Evolutionary conservation across 352 stramenopile species (phyloP).

Genomic region (Globisporangium recalcitrans): DNA sequence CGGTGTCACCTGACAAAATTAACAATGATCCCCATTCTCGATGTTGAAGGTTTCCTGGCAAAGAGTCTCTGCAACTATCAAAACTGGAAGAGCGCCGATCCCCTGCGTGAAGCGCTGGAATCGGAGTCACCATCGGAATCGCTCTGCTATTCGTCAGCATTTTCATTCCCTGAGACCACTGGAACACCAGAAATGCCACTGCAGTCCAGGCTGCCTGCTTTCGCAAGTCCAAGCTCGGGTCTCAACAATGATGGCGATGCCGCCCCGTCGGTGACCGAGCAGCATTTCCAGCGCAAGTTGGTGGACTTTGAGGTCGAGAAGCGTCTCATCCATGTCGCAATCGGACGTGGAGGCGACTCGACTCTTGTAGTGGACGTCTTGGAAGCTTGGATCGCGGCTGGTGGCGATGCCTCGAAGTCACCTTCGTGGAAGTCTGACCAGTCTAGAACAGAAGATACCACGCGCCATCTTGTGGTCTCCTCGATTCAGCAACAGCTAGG

Average conservation of each 20-base stretch:
- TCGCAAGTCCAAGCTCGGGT: neutral
- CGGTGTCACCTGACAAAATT: too few species aligned
- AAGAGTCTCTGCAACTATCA: conserved; percentile 31
- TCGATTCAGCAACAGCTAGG: neutral
- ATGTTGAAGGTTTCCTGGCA: conserved; percentile 32
- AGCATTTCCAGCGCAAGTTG: neutral
- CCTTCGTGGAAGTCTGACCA: neutral
- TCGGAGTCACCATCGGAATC: neutral
- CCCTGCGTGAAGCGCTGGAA: conserved; percentile 2
- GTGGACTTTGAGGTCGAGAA: neutral
- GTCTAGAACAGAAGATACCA: neutral
- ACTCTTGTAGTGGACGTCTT: conserved; percentile 4
- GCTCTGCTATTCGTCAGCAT: conserved; percentile 37
- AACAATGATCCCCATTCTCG: too few species aligned
- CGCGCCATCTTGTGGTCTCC: neutral
- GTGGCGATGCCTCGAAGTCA: neutral
- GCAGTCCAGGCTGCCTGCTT: neutral
- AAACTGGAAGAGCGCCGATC: conserved; percentile 19
- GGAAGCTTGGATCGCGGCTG: conserved; percentile 9
- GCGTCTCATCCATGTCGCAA: conserved; percentile 9
- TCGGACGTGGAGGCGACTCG: neutral
- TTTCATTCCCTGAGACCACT: conserved; percentile 15
- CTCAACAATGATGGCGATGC: neutral
- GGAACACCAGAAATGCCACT: neutral
- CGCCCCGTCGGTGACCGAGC: neutral